Evolutionary conservation across 2,329 filamentous ascomycete genomes (phyloP).

Genomic region (Endothia cerciana): DNA sequence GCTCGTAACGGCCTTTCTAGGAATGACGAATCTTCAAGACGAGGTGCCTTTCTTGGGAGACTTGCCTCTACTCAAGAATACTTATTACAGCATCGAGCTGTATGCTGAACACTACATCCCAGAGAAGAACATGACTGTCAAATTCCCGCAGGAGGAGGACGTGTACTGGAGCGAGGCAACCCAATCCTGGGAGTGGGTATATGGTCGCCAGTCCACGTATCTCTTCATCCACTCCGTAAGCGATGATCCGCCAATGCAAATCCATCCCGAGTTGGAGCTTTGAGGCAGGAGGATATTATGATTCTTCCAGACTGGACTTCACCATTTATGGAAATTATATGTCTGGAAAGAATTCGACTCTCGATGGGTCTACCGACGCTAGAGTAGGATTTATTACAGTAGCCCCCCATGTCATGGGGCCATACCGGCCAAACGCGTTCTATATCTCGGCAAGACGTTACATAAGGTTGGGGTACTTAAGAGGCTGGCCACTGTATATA

Average conservation of each 20-base stretch:
- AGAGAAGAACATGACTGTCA: conserved; percentile 47
- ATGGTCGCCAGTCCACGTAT: conserved; percentile 50
- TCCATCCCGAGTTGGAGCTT: conserved; percentile 10
- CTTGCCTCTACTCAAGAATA: conserved; percentile 47
- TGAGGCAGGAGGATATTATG: background rate
- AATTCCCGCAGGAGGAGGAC: conserved; percentile 55
- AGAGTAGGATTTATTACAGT: too few relatives aligned
- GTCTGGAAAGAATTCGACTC: too few relatives aligned
- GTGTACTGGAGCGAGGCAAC: conserved; percentile 49
- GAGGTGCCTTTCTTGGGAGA: conserved; percentile 52
- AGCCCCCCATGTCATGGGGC: too few relatives aligned
- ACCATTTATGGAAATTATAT: too few relatives aligned
- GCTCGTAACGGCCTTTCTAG: conserved; percentile 33
- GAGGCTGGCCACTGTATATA: too few relatives aligned
- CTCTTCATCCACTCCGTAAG: conserved; percentile 39
- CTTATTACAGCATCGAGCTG: conserved; percentile 57
- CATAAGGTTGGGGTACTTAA: too few relatives aligned
- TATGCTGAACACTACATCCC: conserved; percentile 51
- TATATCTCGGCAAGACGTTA: too few relatives aligned
- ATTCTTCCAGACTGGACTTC: background rate
- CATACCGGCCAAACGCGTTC: too few relatives aligned
- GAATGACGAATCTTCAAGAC: conserved; percentile 55
- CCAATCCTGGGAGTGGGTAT: conserved; percentile 52
- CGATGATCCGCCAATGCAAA: background rate
- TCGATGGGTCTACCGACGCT: too few relatives aligned